These are phyloP conservation scores for Arabidopsis arenosa DNA, from an alignment of 345 rosid species.

Conservation along the genomic window DNA sequence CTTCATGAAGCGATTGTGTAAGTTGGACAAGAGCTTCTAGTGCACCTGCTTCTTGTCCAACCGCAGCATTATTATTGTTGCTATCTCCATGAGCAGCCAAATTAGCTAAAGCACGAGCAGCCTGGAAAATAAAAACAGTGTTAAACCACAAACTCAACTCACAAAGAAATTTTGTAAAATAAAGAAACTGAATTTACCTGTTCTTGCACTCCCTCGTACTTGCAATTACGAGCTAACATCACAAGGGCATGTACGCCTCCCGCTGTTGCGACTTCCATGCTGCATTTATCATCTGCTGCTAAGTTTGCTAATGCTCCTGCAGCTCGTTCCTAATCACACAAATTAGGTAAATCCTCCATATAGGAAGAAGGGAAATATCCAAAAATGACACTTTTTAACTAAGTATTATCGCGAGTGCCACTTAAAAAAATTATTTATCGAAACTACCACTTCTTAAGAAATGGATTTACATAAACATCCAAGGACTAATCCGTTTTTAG, in stretches of 20 bases:
- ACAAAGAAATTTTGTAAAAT: not conserved
- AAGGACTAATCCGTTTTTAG: not conserved
- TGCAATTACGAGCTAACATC: slow-evolving; percentile 84
- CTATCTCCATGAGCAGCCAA: slow-evolving; percentile 98
- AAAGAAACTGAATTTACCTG: slow-evolving; percentile 50
- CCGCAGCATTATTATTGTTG: slow-evolving; percentile 90
- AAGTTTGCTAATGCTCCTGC: slow-evolving; percentile 90
- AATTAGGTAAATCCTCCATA: slow-evolving; percentile 16
- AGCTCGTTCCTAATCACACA: slow-evolving; percentile 75
- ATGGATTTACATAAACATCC: slow-evolving; percentile 4
- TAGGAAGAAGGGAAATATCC: slow-evolving; percentile 5
- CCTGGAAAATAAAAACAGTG: slow-evolving; percentile 49
- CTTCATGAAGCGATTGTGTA: slow-evolving; percentile 81
- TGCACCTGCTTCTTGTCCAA: slow-evolving; percentile 94
- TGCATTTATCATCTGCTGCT: slow-evolving; percentile 88
- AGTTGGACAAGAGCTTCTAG: slow-evolving; percentile 93
- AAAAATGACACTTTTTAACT: slow-evolving; percentile 1
- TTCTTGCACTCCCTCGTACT: slow-evolving; percentile 83
- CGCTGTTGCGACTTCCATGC: slow-evolving; percentile 72
- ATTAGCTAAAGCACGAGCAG: slow-evolving; percentile 95
- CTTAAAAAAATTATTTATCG: not conserved
- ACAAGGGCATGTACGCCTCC: slow-evolving; percentile 86
- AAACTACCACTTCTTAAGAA: slow-evolving; percentile 2
- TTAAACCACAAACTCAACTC: slow-evolving; percentile 22
- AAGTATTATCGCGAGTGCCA: not conserved